Percentiles rank a stretch among this genome's conserved stretches.
Evolutionary conservation across 148 eudicot genomes (phyloP).

Genomic region (Pharnaceum exiguum): DNA sequence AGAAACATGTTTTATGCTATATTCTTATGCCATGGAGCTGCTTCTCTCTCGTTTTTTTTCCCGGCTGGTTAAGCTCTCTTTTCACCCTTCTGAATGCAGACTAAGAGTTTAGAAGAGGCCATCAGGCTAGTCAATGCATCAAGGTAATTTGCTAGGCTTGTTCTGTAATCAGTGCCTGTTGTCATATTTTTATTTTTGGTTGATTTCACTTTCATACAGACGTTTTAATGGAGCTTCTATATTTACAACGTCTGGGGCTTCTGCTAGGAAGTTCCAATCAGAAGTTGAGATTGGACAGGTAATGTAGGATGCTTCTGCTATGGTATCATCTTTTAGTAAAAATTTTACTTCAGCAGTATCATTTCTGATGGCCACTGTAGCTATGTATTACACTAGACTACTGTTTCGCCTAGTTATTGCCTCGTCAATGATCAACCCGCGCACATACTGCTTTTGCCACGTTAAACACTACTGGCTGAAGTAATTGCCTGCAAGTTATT

Average conservation of each 20-base stretch:
- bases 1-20: not conserved
- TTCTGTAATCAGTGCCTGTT: not conserved
- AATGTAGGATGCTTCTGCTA: not conserved
- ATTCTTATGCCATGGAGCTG: not conserved
- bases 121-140: constrained; percentile 47
- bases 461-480: no score
- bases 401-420: no score
- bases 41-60: constrained; percentile 5
- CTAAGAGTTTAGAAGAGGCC: constrained; percentile 63
- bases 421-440: no score
- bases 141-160: constrained; percentile 30
- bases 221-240: constrained; percentile 58
- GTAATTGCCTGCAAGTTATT: no score
- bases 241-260: constrained; percentile 52
- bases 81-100: constrained; percentile 23
- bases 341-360: no score
- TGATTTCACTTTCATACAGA: constrained; percentile 27
- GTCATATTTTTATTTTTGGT: not conserved
- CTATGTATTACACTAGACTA: no score
- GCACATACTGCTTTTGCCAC: no score
- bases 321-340: not conserved
- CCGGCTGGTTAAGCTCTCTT: not conserved
- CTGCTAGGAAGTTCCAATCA: constrained; percentile 58
- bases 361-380: no score
- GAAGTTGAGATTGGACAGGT: constrained; percentile 63